Base-by-base conservation (phyloP, 805 yeast species). In the Starmerella sp. region DNA sequence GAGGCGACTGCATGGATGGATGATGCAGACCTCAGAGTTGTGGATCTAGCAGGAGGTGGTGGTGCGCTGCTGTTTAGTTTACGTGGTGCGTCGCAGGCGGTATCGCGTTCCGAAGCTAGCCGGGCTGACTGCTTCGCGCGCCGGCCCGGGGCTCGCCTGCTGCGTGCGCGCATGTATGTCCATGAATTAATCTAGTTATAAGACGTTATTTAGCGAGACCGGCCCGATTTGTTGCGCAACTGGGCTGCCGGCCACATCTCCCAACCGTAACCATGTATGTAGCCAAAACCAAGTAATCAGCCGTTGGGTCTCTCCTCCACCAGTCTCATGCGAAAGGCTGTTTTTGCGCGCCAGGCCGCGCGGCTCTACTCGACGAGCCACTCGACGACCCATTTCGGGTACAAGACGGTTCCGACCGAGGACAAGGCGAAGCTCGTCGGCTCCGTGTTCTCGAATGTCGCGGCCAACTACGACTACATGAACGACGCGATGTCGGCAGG, bases 401-500 rank as follows among this genome's bases (percentile, higher is more conserved):
- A 81, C 69, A 80, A 82, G 62, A 85, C 91, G 5, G 95, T 93
- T 31, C 80, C 83, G 22, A 80, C 77, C 57, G 79, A 79, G 32
- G 86, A 87, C 59, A 91, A 91, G 71, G 95, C 91, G 68, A 78
- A 65, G 50, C 65, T 70, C 36, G 77, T 85, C 31, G 84, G 86
- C 49, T 83, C 83, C 30, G 97, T 93, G 31, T 93, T 93, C 69
- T 85, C 95, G 6, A 86, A 95, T 5, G 98, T 93, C 41, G 98
- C 98, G 4, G 80, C 89, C 37, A 89, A 82, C 54, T 93, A 93
- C 69, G 98, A 93, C 72, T 76, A 88, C 51, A 93, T 93, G 98
- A 93, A 93, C 73, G 98, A 93, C 71, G 95, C 88, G 45, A 93
- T 93, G 98, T 87, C 96, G 6, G 69, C 90, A 68, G 98, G 98